Base-by-base conservation (phyloP, 139 green algal species). In the Tetratostichococcus sp. region DNA sequence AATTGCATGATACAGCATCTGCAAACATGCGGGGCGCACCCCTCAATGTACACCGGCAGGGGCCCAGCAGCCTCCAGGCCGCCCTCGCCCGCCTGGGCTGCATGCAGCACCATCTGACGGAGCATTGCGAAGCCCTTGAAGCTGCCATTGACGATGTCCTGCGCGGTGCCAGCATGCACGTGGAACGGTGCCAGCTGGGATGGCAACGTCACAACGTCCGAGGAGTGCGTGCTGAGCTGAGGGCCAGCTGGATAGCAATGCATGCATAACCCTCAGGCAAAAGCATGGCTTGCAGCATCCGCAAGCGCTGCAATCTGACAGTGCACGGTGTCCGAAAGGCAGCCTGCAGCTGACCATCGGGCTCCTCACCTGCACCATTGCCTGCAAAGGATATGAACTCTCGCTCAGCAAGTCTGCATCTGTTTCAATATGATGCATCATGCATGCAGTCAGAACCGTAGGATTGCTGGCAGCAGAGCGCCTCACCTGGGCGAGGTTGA, bases 111-210 rank as follows among this genome's bases (percentile, higher is more conserved):
- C 28, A 89, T 82, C 70, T 87, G 83, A 25, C 85, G 72, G 39
- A 89, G 75, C 83, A 90, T 83, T 4, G 85, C 85, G 75, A 90
- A 90, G n/a, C 85, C 85, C 73, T 90, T 90, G 77, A 90, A 90
- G 35, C 76, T 87, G 58, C 85, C 83, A 30, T 68, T 68, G 62
- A 90, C 81, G 65, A 90, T 90, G 80, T 90, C 85, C 59, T 69
- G 77, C 31, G 67, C n/a, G n/a, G n/a, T n/a, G n/a, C n/a, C 30
- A 23, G 65, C 65, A 70, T 35, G 16, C 26, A 26, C 21, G 16
- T 30, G 16, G 5, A 35, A 35, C 4, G 35, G 4, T 39, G 65
- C 65, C 16, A 26, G 28, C 16, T 16, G n/a, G n/a, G n/a, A n/a
- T n/a, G n/a, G n/a, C n/a, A n/a, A n/a, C n/a, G n/a, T n/a, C n/a